These are phyloP conservation scores for Podila epigama DNA, from an alignment of 192 early-diverging fungal species.

Conservation along the genomic window DNA sequence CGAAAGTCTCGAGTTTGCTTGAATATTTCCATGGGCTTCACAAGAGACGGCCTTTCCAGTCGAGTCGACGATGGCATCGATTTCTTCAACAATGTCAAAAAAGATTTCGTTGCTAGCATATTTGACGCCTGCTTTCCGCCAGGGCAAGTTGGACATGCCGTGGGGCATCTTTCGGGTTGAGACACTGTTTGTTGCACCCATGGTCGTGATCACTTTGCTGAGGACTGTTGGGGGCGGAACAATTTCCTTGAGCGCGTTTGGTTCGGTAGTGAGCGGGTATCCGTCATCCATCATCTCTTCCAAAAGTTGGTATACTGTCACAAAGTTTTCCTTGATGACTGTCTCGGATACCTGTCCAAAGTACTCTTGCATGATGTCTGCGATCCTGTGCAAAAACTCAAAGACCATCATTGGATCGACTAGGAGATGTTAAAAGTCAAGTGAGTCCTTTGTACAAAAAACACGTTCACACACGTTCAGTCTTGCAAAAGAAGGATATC, in stretches of 20 bases:
- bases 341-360: constrained; percentile 82
- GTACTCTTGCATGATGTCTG: constrained; percentile 84
- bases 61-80: constrained; percentile 84
- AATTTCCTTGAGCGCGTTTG: constrained; percentile 81
- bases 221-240: constrained; percentile 89
- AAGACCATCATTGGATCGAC: constrained; percentile 85
- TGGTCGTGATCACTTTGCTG: constrained; percentile 85
- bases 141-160: constrained; percentile 80
- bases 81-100: constrained; percentile 90
- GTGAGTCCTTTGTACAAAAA: not conserved
- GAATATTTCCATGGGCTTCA: constrained; percentile 82
- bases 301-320: constrained; percentile 88
- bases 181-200: constrained; percentile 61
- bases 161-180: constrained; percentile 62
- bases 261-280: constrained; percentile 87
- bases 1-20: constrained; percentile 78
- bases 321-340: constrained; percentile 92
- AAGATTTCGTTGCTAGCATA: constrained; percentile 94
- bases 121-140: constrained; percentile 87
- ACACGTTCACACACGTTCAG: constrained; percentile 1
- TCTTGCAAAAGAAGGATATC: too few relatives aligned
- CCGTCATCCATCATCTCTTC: constrained; percentile 97
- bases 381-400: constrained; percentile 83
- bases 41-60: constrained; percentile 76
- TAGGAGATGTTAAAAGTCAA: constrained; percentile 16